Evolutionary conservation across 169 alveolate species (phyloP).

Genomic region (Besnoitia besnoiti): DNA sequence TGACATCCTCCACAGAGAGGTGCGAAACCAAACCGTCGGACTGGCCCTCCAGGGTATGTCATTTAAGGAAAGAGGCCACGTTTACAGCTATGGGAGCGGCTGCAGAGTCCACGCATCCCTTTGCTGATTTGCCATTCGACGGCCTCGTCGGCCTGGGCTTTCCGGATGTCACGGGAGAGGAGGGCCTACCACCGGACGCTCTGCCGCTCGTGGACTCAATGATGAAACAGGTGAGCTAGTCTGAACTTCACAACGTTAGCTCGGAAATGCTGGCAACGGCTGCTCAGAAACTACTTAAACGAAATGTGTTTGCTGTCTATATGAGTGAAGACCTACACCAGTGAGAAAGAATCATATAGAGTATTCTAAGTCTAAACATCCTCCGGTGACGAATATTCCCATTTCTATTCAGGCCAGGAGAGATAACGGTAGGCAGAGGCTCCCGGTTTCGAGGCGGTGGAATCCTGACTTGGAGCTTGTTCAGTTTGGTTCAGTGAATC

Average conservation of each 20-base stretch:
- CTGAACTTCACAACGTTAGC: not conserved
- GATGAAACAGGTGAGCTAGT: conserved; percentile 73
- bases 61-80: not conserved
- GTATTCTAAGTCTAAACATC: not conserved
- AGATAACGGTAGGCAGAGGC: conserved; percentile 61
- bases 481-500: conserved; percentile 90
- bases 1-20: conserved; percentile 69
- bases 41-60: conserved; percentile 84
- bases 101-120: conserved; percentile 85
- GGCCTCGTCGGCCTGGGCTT: conserved; percentile 94
- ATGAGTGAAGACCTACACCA: conserved; percentile 80
- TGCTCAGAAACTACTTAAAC: conserved; percentile 75
- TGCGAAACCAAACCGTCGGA: conserved; percentile 88
- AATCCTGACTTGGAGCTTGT: too few relatives aligned
- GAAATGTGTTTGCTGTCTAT: conserved; percentile 87
- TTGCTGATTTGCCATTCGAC: conserved; percentile 91
- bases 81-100: not conserved
- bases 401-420: conserved; percentile 70
- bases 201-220: conserved; percentile 81
- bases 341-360: conserved; percentile 37
- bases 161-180: conserved; percentile 79
- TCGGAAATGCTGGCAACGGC: too few relatives aligned
- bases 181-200: conserved; percentile 68
- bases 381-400: conserved; percentile 46
- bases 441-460: conserved; percentile 42